Evolutionary conservation across 371 early-diverging fungal species (phyloP).

Genomic region (Mucor saturninus): DNA sequence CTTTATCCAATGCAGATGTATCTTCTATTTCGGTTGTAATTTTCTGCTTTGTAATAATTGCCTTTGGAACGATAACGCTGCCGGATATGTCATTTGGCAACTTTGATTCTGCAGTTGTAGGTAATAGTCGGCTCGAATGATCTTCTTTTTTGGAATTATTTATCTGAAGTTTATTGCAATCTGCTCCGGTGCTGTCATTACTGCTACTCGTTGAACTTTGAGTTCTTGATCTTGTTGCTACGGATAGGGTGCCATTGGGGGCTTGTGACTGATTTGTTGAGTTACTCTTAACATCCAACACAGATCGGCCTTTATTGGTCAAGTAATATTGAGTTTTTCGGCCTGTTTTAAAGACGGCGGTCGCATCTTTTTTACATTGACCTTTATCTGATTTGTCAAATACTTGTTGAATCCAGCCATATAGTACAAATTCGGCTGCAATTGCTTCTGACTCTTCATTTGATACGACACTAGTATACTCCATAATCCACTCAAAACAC

Average conservation of each 20-base stretch:
- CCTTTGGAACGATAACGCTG: constrained; percentile 10
- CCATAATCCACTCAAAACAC: constrained; percentile 65
- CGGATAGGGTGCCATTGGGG: background rate
- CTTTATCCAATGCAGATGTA: background rate
- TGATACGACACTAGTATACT: constrained; percentile 63
- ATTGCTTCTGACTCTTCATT: constrained; percentile 62
- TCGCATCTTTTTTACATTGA: constrained; percentile 25
- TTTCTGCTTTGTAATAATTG: constrained; percentile 6
- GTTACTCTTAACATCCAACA: constrained; percentile 36
- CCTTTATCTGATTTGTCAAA: constrained; percentile 47
- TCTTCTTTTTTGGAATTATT: constrained; percentile 14
- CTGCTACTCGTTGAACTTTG: constrained; percentile 23
- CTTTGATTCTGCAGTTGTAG: constrained; percentile 12
- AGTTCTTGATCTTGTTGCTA: constrained; percentile 10
- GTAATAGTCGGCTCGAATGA: constrained; percentile 15
- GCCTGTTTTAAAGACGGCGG: constrained; percentile 43
- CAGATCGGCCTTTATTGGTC: constrained; percentile 52
- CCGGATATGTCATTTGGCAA: background rate
- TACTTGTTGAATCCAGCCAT: constrained; percentile 61
- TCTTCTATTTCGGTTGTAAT: background rate
- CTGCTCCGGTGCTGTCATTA: constrained; percentile 7
- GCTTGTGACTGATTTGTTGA: background rate
- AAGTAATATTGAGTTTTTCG: constrained; percentile 61
- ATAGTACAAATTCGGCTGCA: constrained; percentile 59
- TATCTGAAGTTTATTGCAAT: background rate